Base-by-base conservation (phyloP, 73 alveolate species). In the Symbiodinium natans region DNA sequence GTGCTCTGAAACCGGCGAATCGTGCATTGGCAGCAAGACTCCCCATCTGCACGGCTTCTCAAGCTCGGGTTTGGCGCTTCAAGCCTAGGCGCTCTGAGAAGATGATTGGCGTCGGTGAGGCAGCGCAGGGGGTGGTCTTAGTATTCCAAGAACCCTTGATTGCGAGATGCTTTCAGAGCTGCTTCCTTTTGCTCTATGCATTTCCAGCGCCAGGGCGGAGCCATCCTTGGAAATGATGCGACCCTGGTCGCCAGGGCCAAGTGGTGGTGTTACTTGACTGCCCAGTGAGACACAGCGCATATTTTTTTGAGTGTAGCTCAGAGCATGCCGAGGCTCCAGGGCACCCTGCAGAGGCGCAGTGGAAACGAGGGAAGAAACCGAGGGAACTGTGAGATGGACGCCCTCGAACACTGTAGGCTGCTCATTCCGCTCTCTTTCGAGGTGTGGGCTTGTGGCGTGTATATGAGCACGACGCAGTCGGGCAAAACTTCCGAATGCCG, bases 381-480 rank as follows among this genome's bases (percentile, higher is more conserved):
- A n/a, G n/a, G n/a, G n/a, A n/a, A n/a, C n/a, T 2, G 68, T 27
- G 29, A 52, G 68, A 52, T 52, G 29, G 21, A 52, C n/a, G 68
- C 5, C 21, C 1, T 21, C 68, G 1, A 52, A 17, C 68, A 4
- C 3, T 48, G 1, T 17, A 48, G 77, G 11, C 8, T 59, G 77
- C 36, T n/a, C n/a, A n/a, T n/a, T n/a, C n/a, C n/a, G n/a, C n/a
- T n/a, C n/a, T n/a, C n/a, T n/a, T 1, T 63, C 36, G 87, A 88
- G 95, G 95, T n/a, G 95, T 88, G 46, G 95, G 95, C 73, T 39
- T 89, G n/a, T 75, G 98, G 98, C 98, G 98, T 15, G 98, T 92
- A 63, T 92, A 92, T 92, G 98, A 92, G 98, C 98, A 92, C 92
- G 98, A 92, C 63, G 98, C 92, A 29, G 92, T 92, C 80, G 98